phyloP scores from a whole-genome alignment of 1,284 basidiomycete genomes.

The Vanrija sp. region DNA sequence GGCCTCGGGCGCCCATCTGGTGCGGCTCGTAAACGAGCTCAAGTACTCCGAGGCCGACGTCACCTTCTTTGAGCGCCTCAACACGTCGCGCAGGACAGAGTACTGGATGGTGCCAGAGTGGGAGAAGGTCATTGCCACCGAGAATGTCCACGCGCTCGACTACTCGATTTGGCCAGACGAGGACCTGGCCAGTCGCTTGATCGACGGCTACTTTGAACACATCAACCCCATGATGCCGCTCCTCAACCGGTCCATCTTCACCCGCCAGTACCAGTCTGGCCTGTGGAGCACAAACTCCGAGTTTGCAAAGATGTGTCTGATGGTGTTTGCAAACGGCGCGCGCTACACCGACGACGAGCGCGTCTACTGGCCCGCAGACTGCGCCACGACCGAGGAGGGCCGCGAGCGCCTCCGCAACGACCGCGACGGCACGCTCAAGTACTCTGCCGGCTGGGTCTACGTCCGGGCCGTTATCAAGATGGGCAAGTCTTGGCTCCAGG shows the following conservation, averaged over 20 bases:
- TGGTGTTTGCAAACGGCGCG: constrained; percentile 70
- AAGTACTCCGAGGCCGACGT: constrained; percentile 50
- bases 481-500: constrained; percentile 54
- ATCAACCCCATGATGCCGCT: constrained; percentile 64
- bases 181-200: constrained; percentile 60
- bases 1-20: constrained; percentile 63
- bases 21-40: constrained; percentile 62
- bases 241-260: constrained; percentile 73
- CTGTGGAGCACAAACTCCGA: constrained; percentile 59
- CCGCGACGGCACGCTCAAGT: constrained; percentile 40
- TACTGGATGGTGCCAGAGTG: constrained; percentile 48
- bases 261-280: constrained; percentile 57
- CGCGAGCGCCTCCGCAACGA: constrained; percentile 36
- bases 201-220: constrained; percentile 65
- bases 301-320: constrained; percentile 65
- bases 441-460: constrained; percentile 70
- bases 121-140: constrained; percentile 44
- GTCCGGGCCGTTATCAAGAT: constrained; percentile 62
- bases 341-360: constrained; percentile 63
- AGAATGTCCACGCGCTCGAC: constrained; percentile 35
- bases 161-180: constrained; percentile 44
- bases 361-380: constrained; percentile 52
- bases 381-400: constrained; percentile 40
- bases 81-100: constrained; percentile 30
- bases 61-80: constrained; percentile 30